Conservation (phyloP, 805 yeast species). For the Ogataea trehalophila region DNA sequence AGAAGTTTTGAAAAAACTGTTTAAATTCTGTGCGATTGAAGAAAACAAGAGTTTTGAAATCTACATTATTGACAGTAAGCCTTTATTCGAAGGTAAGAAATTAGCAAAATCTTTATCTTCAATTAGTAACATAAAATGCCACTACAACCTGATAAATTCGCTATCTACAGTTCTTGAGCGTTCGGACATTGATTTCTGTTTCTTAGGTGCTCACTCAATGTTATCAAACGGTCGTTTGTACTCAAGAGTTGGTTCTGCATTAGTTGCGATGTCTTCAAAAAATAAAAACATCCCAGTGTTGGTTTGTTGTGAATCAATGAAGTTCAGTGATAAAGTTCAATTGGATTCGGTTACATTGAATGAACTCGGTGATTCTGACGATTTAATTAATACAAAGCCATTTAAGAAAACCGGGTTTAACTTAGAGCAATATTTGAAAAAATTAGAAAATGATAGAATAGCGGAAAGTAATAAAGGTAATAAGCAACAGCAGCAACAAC, state of each 20-base stretch:
- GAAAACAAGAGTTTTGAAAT: constrained; percentile 68
- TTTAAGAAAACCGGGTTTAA: constrained; percentile 59
- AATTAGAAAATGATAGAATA: constrained; percentile 30
- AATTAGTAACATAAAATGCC: constrained; percentile 57
- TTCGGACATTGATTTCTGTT: constrained; percentile 77
- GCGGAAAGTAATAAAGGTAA: constrained; percentile 3
- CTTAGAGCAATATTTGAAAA: constrained; percentile 54
- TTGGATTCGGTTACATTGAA: constrained; percentile 92
- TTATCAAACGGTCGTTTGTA: constrained; percentile 89
- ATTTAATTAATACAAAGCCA: constrained; percentile 52
- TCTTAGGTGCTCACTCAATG: constrained; percentile 96
- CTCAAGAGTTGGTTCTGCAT: constrained; percentile 92
- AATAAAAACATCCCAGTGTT: constrained; percentile 88
- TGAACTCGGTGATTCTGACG: constrained; percentile 81
- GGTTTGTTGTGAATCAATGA: constrained; percentile 92
- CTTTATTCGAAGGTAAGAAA: constrained; percentile 87
- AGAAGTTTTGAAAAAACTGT: constrained; percentile 70
- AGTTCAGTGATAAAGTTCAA: constrained; percentile 92
- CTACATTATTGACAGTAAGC: constrained; percentile 87
- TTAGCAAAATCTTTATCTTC: constrained; percentile 61
- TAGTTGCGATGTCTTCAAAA: constrained; percentile 87
- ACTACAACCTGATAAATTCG: constrained; percentile 76
- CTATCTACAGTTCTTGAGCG: constrained; percentile 69
- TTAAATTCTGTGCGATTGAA: constrained; percentile 59
- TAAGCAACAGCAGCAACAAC: constrained; percentile 20